Percentiles rank a stretch among this genome's conserved stretches.
phyloP scores from a whole-genome alignment of 108 stramenopile species.

The Pseudonitzschia multiseries region DNA sequence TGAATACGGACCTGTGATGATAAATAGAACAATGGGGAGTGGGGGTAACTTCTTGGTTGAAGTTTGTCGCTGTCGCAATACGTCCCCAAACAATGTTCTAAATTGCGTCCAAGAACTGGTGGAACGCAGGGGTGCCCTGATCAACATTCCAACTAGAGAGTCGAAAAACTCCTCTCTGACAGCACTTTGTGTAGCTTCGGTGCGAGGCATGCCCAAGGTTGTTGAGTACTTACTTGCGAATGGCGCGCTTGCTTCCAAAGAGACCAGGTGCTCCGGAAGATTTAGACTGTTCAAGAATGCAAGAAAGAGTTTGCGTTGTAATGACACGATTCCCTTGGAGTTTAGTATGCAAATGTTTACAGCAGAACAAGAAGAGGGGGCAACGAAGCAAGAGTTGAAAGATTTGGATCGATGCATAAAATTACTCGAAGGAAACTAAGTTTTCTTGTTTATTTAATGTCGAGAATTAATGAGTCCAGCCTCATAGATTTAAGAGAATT shows the following conservation, averaged over 20 bases:
- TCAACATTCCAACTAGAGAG: conserved; percentile 64
- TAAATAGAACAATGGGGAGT: conserved; percentile 61
- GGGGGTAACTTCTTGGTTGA: conserved; percentile 84
- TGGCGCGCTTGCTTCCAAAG: conserved; percentile 3
- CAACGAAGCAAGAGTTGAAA: conserved; percentile 39
- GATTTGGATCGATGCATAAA: conserved; percentile 44
- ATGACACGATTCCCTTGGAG: conserved; percentile 54
- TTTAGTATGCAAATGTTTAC: conserved; percentile 57
- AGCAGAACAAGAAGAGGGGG: conserved; percentile 51
- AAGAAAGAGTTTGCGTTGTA: conserved; percentile 52
- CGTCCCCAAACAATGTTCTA: conserved; percentile 45
- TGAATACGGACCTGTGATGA: conserved; percentile 69
- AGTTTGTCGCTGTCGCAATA: conserved; percentile 64
- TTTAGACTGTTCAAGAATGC: conserved; percentile 40
- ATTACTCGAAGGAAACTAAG: conserved; percentile 21
- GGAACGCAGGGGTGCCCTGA: conserved; percentile 59
- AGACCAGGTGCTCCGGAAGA: conserved; percentile 27
- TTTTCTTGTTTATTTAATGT: neutral
- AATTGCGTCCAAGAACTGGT: conserved; percentile 72
- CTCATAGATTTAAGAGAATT: no score
- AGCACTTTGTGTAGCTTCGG: conserved; percentile 75
- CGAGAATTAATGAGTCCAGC: neutral
- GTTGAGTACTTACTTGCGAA: conserved; percentile 66
- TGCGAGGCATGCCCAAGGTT: conserved; percentile 74
- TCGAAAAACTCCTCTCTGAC: conserved; percentile 44